Evolutionary conservation across 1,139 yeast species (phyloP), one percentile per base, ranked within the genome.

Genomic region (Yamadazyma triangularis): DNA sequence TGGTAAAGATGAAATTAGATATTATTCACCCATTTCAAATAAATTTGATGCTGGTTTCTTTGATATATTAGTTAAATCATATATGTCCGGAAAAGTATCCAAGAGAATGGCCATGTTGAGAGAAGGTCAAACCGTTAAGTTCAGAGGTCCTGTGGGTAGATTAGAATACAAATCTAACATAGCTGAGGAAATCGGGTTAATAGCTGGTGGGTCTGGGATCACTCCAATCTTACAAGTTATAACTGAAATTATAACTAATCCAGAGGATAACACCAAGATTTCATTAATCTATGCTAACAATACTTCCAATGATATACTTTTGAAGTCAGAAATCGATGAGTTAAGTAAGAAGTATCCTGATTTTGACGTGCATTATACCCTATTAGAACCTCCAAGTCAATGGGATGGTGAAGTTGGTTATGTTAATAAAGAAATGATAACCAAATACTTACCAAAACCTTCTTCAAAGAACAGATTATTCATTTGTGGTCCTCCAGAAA

Each of bases 141-240:
- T 83, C 47, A 73, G 79, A 53, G 93, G 93, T 4, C 88, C 91
- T 16, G 82, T 82, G 32, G 93, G 93, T 9, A 70, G 79, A 50
- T 74, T 83, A 55, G 58, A 70, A 35, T 82, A 83, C 52, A 51
- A 55, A 22, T 54, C 77, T 15, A 80, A 80, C 49, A 70, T 75
- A 65, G 78, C 77, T 26, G 70, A 70, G 37, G 73, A 76, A 36
- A 66, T 83, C 39, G 79, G 78, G 10, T 68, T 83, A 60, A 67
- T 83, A 43, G 89, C 89, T n/a, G 91, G 89, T 44, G 91, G 91
- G 11, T 76, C 88, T 0, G 91, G 91, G 33, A 79, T 83, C 37
- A 82, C 93, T 10, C 91, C 93, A 15, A 77, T 81, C 47, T 64
- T 83, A 39, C 88, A 83, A 51, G 81, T 83, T 10, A 60, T 76